Conservation (phyloP, 331 rosid species). For the Quercus tomentella region DNA sequence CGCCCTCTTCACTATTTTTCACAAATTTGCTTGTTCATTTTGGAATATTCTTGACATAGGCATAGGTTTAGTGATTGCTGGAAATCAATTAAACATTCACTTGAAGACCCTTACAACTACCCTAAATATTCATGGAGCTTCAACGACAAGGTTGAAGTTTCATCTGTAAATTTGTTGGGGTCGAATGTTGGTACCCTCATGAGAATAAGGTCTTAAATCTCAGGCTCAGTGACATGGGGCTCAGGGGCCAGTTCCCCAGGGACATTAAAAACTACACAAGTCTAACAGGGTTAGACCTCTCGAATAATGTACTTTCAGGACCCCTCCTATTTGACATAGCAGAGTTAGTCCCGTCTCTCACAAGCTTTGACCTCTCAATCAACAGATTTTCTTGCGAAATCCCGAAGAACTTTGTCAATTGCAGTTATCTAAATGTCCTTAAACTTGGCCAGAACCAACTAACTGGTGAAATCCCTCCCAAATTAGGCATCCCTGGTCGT, state of each 20-base stretch:
- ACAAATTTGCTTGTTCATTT: no score
- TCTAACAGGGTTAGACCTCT: no score
- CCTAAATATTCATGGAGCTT: conserved; percentile 62
- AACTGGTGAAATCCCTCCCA: conserved; percentile 56
- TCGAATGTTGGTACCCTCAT: no score
- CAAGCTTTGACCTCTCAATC: conserved; percentile 62
- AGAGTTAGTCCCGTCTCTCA: neutral
- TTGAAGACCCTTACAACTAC: conserved; percentile 47
- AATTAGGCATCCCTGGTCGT: conserved; percentile 33
- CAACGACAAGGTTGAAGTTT: conserved; percentile 52
- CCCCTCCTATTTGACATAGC: no score
- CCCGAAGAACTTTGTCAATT: conserved; percentile 32
- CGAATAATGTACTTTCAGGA: no score
- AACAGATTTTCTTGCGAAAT: conserved; percentile 62
- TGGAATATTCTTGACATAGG: neutral
- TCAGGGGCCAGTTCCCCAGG: no score
- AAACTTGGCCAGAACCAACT: conserved; percentile 63
- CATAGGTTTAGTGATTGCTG: conserved; percentile 49
- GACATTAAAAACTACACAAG: no score
- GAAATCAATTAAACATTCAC: conserved; percentile 28
- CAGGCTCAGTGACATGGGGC: no score
- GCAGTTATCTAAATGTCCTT: conserved; percentile 59
- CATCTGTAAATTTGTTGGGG: no score
- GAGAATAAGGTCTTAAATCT: no score
- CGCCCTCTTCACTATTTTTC: accelerated